Percentiles rank a stretch among this genome's conserved stretches.
These are phyloP conservation scores for Stygiomarasmius scandens DNA, from an alignment of 1,284 basidiomycete genomes.

Conservation along the genomic window DNA sequence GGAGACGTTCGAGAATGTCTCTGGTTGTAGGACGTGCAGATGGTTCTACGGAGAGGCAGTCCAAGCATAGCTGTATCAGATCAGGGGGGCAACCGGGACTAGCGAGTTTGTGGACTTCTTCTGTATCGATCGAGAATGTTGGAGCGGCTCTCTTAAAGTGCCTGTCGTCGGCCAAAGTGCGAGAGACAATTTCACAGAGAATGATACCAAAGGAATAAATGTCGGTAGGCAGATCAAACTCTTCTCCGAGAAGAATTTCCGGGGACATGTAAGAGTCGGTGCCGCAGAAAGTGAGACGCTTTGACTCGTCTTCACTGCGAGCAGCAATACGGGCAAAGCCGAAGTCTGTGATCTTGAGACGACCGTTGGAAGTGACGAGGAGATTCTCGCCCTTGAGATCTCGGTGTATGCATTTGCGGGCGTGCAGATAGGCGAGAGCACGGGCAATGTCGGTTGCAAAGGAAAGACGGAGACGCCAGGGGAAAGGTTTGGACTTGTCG, in stretches of 20 bases:
- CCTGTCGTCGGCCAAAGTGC: constrained; percentile 82
- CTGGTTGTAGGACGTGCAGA: constrained; percentile 75
- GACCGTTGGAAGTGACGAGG: constrained; percentile 90
- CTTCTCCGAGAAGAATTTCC: constrained; percentile 89
- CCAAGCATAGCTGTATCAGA: constrained; percentile 78
- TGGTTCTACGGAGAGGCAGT: constrained; percentile 78
- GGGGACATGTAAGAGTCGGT: constrained; percentile 95
- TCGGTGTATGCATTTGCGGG: constrained; percentile 83
- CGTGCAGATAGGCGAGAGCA: constrained; percentile 96
- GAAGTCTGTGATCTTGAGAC: constrained; percentile 96
- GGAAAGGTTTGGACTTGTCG: constrained; percentile 78
- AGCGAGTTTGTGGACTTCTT: constrained; percentile 73
- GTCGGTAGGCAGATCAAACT: constrained; percentile 93
- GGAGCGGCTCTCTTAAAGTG: constrained; percentile 83
- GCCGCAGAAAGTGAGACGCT: constrained; percentile 93
- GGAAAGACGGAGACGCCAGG: constrained; percentile 89
- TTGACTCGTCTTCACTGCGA: constrained; percentile 87
- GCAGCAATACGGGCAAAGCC: constrained; percentile 94
- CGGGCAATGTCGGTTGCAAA: constrained; percentile 95
- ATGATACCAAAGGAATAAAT: constrained; percentile 95
- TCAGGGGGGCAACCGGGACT: constrained; percentile 78
- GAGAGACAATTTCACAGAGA: constrained; percentile 87
- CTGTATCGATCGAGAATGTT: constrained; percentile 74
- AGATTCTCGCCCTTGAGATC: constrained; percentile 98
- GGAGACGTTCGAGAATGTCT: constrained; percentile 73